Evolutionary conservation across 2,329 filamentous ascomycete species (phyloP).

Genomic region (Plectosphaerella sp.): DNA sequence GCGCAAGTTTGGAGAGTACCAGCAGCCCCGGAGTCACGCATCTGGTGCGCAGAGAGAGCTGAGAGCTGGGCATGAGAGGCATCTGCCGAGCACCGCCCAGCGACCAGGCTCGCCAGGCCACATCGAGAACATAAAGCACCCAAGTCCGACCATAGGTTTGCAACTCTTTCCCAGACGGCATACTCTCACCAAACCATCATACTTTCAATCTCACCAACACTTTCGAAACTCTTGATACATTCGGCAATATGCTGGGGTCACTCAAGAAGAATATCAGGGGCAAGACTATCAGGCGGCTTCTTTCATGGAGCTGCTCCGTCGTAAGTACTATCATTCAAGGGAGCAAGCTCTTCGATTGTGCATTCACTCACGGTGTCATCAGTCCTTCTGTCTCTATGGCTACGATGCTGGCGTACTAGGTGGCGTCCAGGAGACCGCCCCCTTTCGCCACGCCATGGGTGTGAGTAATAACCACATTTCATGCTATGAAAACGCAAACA

Average conservation of each 20-base stretch:
- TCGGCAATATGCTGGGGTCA: background rate
- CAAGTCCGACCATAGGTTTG: background rate
- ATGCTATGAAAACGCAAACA: background rate
- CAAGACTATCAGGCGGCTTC: background rate
- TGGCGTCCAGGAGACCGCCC: conserved; percentile 7
- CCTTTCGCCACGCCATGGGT: conserved; percentile 6
- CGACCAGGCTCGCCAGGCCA: background rate
- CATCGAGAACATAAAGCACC: background rate
- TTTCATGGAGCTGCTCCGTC: background rate
- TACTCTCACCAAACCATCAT: background rate
- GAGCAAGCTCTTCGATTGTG: background rate
- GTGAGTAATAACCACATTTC: background rate
- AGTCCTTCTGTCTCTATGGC: conserved; percentile 9
- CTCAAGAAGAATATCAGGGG: background rate
- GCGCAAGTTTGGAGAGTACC: background rate
- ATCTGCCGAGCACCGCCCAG: background rate
- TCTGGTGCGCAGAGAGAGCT: background rate
- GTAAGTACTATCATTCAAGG: background rate
- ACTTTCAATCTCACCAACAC: background rate
- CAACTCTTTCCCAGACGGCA: background rate
- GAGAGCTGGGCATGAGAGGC: background rate
- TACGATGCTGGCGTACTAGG: conserved; percentile 9
- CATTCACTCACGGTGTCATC: background rate
- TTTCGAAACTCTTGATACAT: background rate
- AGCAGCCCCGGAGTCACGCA: background rate